These are phyloP conservation scores for Fusarium lateritium DNA, from an alignment of 2,329 filamentous ascomycete species.

Conservation along the genomic window DNA sequence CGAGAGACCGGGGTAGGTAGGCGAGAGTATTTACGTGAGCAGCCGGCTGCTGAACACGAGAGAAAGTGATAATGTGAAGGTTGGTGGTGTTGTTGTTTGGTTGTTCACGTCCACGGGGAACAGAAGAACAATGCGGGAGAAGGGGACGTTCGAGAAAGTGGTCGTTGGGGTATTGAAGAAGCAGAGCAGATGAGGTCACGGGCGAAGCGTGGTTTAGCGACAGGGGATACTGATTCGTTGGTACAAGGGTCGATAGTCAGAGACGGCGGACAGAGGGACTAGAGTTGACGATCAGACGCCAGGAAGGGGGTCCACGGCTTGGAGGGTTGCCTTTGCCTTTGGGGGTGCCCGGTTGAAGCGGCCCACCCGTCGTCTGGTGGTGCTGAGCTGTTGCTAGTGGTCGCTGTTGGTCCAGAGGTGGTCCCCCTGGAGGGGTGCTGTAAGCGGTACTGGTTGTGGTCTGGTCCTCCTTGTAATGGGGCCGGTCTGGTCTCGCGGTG, in stretches of 20 bases:
- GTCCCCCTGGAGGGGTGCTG: slow-evolving; percentile 43
- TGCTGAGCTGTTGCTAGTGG: slow-evolving; percentile 39
- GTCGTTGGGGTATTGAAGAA: slow-evolving; percentile 48
- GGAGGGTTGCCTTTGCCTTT: slow-evolving; percentile 43
- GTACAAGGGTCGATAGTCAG: slow-evolving; percentile 36
- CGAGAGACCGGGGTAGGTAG: slow-evolving; percentile 44
- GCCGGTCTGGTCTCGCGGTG: slow-evolving; percentile 29
- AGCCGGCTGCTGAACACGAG: slow-evolving; percentile 52
- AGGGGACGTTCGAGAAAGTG: slow-evolving; percentile 35
- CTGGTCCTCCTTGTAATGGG: slow-evolving; percentile 38
- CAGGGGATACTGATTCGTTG: slow-evolving; percentile 46
- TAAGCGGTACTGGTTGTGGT: slow-evolving; percentile 19
- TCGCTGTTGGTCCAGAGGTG: slow-evolving; percentile 43
- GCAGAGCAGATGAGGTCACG: slow-evolving; percentile 50
- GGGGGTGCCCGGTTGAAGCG: slow-evolving; percentile 44
- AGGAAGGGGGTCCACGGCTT: slow-evolving; percentile 44
- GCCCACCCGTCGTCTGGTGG: slow-evolving; percentile 47
- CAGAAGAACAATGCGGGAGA: slow-evolving; percentile 49
- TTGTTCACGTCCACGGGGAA: slow-evolving; percentile 50
- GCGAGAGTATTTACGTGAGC: slow-evolving; percentile 46
- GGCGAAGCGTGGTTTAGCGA: slow-evolving; percentile 40
- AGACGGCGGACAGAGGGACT: slow-evolving; percentile 35
- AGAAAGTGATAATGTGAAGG: slow-evolving; percentile 35
- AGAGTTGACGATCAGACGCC: slow-evolving; percentile 50
- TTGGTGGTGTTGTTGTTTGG: slow-evolving; percentile 44